Conservation (phyloP, 2,329 filamentous ascomycete species). For the Penicillium brevicompactum region DNA sequence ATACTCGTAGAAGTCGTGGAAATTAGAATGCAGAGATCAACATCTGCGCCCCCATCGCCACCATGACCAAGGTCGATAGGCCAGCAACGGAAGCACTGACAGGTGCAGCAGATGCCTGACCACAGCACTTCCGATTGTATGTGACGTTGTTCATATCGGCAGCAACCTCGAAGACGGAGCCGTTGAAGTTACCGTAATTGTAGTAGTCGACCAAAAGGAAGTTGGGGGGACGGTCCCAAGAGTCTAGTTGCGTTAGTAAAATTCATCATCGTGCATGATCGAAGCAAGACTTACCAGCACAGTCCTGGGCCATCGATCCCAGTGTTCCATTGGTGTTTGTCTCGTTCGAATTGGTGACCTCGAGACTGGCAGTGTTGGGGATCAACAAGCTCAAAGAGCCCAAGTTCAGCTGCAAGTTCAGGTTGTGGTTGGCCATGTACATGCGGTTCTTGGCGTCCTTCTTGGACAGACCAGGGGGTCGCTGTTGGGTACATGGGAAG, state of each 20-base stretch:
- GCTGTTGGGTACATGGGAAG: slow-evolving; percentile 79
- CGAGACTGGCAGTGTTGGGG: slow-evolving; percentile 69
- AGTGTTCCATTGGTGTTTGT: slow-evolving; percentile 66
- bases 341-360: slow-evolving; percentile 65
- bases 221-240: slow-evolving; percentile 71
- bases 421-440: slow-evolving; percentile 88
- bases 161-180: slow-evolving; percentile 76
- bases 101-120: slow-evolving; percentile 29
- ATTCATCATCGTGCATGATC: neutral
- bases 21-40: slow-evolving; percentile 26
- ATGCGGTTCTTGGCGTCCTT: slow-evolving; percentile 63
- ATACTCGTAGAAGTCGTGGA: slow-evolving; percentile 17
- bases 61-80: slow-evolving; percentile 22
- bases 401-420: slow-evolving; percentile 75
- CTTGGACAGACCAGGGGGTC: slow-evolving; percentile 66
- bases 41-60: slow-evolving; percentile 28
- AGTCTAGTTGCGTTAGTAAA: slow-evolving; percentile 33
- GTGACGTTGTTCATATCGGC: slow-evolving; percentile 72
- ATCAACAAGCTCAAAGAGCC: slow-evolving; percentile 67
- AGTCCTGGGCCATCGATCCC: slow-evolving; percentile 65
- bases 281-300: slow-evolving; percentile 48
- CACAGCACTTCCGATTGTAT: slow-evolving; percentile 55
- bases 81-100: slow-evolving; percentile 20
- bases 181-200: slow-evolving; percentile 67
- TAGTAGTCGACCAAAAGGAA: slow-evolving; percentile 86